Evolutionary conservation across 768 basidiomycete species (phyloP), one percentile per base, ranked within the genome.

Genomic region (Lactarius pseudohatsudake): DNA sequence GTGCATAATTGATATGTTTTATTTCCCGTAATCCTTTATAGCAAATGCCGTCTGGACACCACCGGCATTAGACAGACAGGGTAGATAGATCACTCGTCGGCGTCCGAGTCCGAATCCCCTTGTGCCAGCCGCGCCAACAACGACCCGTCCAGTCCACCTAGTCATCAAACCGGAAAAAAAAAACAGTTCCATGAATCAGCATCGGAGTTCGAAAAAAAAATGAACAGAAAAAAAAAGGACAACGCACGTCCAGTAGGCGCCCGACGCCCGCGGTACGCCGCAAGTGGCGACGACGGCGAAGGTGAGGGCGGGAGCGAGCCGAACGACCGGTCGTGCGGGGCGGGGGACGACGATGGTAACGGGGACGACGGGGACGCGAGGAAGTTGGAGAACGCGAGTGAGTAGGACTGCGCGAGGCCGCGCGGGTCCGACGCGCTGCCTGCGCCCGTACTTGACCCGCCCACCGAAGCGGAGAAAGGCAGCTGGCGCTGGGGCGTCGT

Each of bases 181-280:
- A 40, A 40, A 15, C 1, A 40, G 2, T 5, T n/a, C 38, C 38
- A 38, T 38, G 36, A 20, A 18, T 43, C 2, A 30, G 54, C 6
- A 40, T 18, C 26, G 15, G 20, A 20, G 54, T 11, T 28, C 28
- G 16, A 43, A 18, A 45, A 32, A n/a, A 58, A 54, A 34, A 28
- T 38, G 10, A 4, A 30, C 9, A 20, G 32, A 13, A 32, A 22
- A 15, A n/a, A 62, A 62, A 34, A 22, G 4, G 11, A 22, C 11
- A 45, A 69, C 70, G 57, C 56, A 71, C 70, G 70, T 28, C 68
- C 70, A 18, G 67, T 62, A 34, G 61, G 61, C 22, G 64, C 68
- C 22, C 70, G 64, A 28, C 70, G 70, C 8, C 70, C 70, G 18
- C 70, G 70, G 43, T 71, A 71, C 10, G 70, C 64, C n/a, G 64